phyloP scores from a whole-genome alignment of 2,329 filamentous ascomycete species.

The Tolypocladium endophyticum region DNA sequence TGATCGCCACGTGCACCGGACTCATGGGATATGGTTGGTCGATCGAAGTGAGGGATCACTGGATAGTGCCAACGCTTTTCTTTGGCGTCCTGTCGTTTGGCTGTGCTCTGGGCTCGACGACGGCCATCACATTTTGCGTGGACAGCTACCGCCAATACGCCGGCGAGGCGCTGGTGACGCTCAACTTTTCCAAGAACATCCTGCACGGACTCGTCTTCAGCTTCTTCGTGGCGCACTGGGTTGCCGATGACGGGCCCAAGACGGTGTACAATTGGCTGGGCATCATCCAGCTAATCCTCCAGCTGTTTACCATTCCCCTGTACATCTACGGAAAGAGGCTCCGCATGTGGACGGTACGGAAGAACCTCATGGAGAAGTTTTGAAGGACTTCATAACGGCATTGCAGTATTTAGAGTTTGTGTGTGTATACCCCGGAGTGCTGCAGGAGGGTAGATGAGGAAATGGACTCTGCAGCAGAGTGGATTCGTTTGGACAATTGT shows the following conservation, averaged over 20 bases:
- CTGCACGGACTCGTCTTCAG: conserved; percentile 84
- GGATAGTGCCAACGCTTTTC: conserved; percentile 89
- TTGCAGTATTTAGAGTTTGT: not conserved
- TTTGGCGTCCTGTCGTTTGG: conserved; percentile 90
- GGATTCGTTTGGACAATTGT: not conserved
- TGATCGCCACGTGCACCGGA: conserved; percentile 68
- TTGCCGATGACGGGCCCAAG: conserved; percentile 64
- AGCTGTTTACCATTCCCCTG: conserved; percentile 76
- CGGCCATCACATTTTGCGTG: conserved; percentile 85
- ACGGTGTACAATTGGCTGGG: conserved; percentile 75
- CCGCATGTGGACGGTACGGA: conserved; percentile 87
- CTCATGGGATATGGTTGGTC: conserved; percentile 98
- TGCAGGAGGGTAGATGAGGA: not conserved
- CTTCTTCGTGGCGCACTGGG: conserved; percentile 79
- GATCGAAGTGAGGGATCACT: conserved; percentile 60
- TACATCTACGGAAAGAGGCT: conserved; percentile 87
- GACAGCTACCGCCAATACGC: conserved; percentile 91
- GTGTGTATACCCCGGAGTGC: not conserved
- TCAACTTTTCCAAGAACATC: conserved; percentile 92
- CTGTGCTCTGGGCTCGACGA: conserved; percentile 81
- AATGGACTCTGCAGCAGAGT: not conserved
- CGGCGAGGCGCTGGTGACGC: conserved; percentile 83
- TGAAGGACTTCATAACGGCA: conserved; percentile 7
- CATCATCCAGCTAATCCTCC: conserved; percentile 68
- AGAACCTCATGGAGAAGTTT: conserved; percentile 75